Base-by-base conservation (phyloP, 1,139 yeast genomes). In the Diutina sp. region DNA sequence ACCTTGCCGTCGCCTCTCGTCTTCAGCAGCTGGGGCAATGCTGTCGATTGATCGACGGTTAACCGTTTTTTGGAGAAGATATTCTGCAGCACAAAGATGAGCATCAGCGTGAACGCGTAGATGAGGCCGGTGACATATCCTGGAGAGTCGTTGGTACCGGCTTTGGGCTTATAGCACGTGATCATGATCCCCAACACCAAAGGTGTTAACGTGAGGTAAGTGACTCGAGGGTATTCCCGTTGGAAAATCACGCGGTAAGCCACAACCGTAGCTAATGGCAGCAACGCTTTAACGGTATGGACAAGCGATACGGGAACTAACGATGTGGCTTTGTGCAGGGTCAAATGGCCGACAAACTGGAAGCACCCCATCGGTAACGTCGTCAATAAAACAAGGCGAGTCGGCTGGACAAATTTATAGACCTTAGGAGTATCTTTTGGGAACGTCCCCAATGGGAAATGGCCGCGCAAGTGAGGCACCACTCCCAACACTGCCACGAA, bases 311-410 rank as follows among this genome's bases (percentile, higher is more conserved):
- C 97, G 0, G 97, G 97, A 55, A 91, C 87, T 60, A 86, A 70
- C 2, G 90, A 80, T 1, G 97, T 90, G 29, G 98, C 93, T 68
- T 87, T 87, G 67, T 90, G 96, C 6, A 95, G 83, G 12, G 95
- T 82, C 59, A 90, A 82, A 69, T 91, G 98, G 21, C 98, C 98
- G 38, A 85, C 74, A 61, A 91, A 87, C 72, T 91, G 98, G 70
- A 91, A 91, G 58, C 84, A 73, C 3, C 97, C 98, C 96, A 91
- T 88, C 28, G 97, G 97, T 35, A 89, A 79, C 0, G 95, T 88
- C 44, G 93, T 83, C 57, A 74, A 67, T 25, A 90, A 66, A 48
- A 88, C 76, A 56, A 80, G 76, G 51, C 64, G 60, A 3, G 83
- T 76, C 9, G 95, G 88, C 12, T 73, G 78, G 48, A 81, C 59